These are phyloP conservation scores for Achlya hypogyna DNA, from an alignment of 352 stramenopile genomes.

Conservation along the genomic window DNA sequence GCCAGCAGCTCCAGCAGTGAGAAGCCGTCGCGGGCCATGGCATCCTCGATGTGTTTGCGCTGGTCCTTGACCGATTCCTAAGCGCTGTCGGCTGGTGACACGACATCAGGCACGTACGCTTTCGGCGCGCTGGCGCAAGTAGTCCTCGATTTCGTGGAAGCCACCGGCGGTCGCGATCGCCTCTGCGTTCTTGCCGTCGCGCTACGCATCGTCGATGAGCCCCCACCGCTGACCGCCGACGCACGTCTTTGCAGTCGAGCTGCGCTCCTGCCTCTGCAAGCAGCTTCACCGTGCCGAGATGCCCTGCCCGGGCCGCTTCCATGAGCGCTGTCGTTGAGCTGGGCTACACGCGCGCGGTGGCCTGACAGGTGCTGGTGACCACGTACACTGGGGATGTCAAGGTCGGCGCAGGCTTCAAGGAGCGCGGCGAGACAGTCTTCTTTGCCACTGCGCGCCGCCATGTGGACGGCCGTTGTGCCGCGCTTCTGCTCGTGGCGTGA, in stretches of 20 bases:
- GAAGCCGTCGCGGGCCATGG: conserved; percentile 43
- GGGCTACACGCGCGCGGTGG: conserved; percentile 28
- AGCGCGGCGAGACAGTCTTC: conserved; percentile 69
- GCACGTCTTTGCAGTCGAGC: conserved; percentile 70
- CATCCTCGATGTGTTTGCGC: conserved; percentile 76
- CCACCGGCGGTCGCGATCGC: conserved; percentile 45
- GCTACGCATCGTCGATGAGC: conserved; percentile 22
- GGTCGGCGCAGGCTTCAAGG: conserved; percentile 47
- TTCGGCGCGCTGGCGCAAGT: conserved; percentile 66
- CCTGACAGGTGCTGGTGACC: not conserved
- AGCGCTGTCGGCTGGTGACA: not conserved
- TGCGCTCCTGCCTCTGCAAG: conserved; percentile 56
- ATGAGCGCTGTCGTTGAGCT: conserved; percentile 83
- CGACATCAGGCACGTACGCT: conserved; percentile 39
- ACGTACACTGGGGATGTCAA: conserved; percentile 73
- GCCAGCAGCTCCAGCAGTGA: conserved; percentile 52
- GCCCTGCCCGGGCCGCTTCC: conserved; percentile 73
- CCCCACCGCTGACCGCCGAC: not conserved
- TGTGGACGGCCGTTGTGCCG: conserved; percentile 73
- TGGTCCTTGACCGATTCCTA: conserved; percentile 82
- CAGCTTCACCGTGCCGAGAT: conserved; percentile 62
- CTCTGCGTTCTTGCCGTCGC: conserved; percentile 70
- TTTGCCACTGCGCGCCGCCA: conserved; percentile 59
- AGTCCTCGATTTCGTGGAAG: conserved; percentile 66
- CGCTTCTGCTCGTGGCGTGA: conserved; percentile 35